Conservation (phyloP, 2,329 filamentous ascomycete species). For the Penicillium sp. region DNA sequence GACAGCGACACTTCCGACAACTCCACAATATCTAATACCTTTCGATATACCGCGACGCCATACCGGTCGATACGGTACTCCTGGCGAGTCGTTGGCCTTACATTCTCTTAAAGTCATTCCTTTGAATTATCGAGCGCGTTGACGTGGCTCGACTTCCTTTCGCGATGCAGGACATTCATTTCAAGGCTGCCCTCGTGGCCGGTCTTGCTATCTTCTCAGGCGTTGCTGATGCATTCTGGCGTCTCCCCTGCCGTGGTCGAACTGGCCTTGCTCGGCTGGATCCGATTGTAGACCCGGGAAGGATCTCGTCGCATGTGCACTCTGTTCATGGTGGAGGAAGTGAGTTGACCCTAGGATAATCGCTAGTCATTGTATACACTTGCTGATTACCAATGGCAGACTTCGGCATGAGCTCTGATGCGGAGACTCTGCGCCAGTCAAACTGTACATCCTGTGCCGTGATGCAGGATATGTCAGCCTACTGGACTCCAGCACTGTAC, state of each 20-base stretch:
- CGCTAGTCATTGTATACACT: not conserved
- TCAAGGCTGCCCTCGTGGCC: slow-evolving; percentile 24
- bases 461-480: slow-evolving; percentile 79
- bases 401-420: slow-evolving; percentile 61
- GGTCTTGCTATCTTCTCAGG: slow-evolving; percentile 31
- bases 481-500: slow-evolving; percentile 80
- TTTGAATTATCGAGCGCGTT: slow-evolving; percentile 5
- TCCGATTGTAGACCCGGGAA: slow-evolving; percentile 67
- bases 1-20: slow-evolving; percentile 1
- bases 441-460: slow-evolving; percentile 81
- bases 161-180: slow-evolving; percentile 21
- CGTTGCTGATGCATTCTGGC: slow-evolving; percentile 72
- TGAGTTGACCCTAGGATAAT: slow-evolving; percentile 49
- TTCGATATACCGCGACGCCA: slow-evolving; percentile 2
- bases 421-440: slow-evolving; percentile 58
- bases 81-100: slow-evolving; percentile 15
- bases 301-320: slow-evolving; percentile 67
- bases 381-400: slow-evolving; percentile 49
- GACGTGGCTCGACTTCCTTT: slow-evolving; percentile 13
- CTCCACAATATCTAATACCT: not conserved
- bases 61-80: slow-evolving; percentile 22
- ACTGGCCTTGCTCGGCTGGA: slow-evolving; percentile 73
- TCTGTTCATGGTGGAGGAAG: slow-evolving; percentile 73
- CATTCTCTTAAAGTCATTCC: slow-evolving; percentile 13
- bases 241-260: slow-evolving; percentile 76